These are phyloP conservation scores for Curvularia verruculosa DNA, from an alignment of 2,329 filamentous ascomycete species.

Conservation along the genomic window DNA sequence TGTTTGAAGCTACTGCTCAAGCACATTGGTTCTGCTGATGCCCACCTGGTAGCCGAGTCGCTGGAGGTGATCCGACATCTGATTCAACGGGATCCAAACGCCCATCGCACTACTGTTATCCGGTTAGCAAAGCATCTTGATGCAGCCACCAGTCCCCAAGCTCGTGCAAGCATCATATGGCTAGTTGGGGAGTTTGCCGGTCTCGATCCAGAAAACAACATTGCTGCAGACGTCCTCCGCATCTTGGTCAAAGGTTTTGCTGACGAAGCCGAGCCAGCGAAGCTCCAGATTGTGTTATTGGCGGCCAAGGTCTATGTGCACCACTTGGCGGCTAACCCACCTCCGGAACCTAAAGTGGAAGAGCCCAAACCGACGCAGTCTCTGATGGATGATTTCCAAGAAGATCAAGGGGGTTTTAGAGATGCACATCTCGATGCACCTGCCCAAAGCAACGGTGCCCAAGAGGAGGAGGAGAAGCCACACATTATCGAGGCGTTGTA, in stretches of 20 bases:
- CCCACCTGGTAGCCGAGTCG: conserved; percentile 87
- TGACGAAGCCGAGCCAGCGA: conserved; percentile 82
- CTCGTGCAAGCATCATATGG: conserved; percentile 95
- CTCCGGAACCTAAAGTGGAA: conserved; percentile 46
- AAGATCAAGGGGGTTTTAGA: conserved; percentile 47
- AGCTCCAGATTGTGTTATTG: conserved; percentile 88
- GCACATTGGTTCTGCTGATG: conserved; percentile 87
- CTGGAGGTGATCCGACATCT: conserved; percentile 94
- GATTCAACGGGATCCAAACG: conserved; percentile 85
- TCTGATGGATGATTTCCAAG: conserved; percentile 37
- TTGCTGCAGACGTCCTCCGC: conserved; percentile 88
- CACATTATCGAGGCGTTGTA: conserved; percentile 80
- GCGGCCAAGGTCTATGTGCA: conserved; percentile 98
- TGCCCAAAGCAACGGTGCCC: conserved; percentile 18
- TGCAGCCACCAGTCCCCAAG: conserved; percentile 82
- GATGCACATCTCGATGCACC: conserved; percentile 30
- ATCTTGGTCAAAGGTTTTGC: conserved; percentile 86
- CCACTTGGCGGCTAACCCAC: conserved; percentile 70
- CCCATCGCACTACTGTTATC: conserved; percentile 84
- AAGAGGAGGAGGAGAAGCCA: conserved; percentile 50
- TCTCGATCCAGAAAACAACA: conserved; percentile 79
- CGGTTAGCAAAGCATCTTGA: conserved; percentile 90
- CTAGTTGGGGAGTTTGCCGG: conserved; percentile 93
- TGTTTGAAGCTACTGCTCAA: conserved; percentile 83
- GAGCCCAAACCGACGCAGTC: conserved; percentile 31